Conservation (phyloP, 768 basidiomycete species). For the Mrakia blollopis region DNA sequence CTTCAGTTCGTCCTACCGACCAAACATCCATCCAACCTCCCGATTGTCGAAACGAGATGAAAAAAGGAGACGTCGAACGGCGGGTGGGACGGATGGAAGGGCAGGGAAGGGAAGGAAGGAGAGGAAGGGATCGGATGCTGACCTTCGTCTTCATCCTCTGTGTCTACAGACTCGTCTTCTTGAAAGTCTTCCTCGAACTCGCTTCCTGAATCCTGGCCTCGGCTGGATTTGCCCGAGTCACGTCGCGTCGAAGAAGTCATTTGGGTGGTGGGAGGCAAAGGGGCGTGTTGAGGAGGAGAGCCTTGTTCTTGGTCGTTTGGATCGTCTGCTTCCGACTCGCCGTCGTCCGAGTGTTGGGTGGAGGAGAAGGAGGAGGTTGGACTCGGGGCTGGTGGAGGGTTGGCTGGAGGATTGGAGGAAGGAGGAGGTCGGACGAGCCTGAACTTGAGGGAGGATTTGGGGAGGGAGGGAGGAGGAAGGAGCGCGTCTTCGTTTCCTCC, state of each 20-base stretch:
- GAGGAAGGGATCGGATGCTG: not conserved
- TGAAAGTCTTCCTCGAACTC: not conserved
- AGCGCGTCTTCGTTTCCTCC: not conserved
- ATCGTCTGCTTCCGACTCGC: not conserved
- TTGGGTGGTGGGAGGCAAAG: not conserved
- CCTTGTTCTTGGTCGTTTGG: not conserved
- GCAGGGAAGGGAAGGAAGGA: constrained; percentile 2
- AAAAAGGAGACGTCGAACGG: not conserved
- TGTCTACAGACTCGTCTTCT: not conserved
- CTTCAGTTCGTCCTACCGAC: not conserved
- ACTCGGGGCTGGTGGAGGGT: not conserved
- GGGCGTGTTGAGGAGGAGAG: not conserved
- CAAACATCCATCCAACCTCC: not conserved
- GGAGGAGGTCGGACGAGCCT: not conserved
- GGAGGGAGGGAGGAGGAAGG: not conserved
- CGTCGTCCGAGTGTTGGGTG: not conserved
- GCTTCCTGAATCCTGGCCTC: not conserved
- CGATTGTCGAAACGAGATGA: too few species aligned
- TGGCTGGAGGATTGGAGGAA: not conserved
- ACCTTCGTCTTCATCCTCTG: constrained; percentile 9
- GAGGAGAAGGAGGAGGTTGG: not conserved
- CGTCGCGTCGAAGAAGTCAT: constrained; percentile 14
- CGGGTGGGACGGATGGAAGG: not conserved
- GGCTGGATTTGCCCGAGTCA: not conserved
- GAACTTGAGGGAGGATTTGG: not conserved